These are phyloP conservation scores for Saccharomycopsis malanga DNA, from an alignment of 805 yeast genomes.

Conservation along the genomic window DNA sequence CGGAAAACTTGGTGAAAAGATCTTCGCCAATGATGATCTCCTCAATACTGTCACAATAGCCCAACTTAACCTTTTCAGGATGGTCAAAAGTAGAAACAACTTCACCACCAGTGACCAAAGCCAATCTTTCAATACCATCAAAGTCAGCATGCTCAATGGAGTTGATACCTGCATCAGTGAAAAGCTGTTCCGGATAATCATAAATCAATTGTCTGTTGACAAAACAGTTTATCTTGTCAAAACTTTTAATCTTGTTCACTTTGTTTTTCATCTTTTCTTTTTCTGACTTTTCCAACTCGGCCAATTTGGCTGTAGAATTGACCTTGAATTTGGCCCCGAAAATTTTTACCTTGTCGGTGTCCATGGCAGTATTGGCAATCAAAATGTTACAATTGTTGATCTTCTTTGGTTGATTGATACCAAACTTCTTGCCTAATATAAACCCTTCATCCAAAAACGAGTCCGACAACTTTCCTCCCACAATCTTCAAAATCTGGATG, in stretches of 20 bases:
- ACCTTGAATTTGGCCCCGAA: slow-evolving; percentile 98
- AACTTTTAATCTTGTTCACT: slow-evolving; percentile 82
- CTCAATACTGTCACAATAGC: slow-evolving; percentile 83
- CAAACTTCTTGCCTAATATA: slow-evolving; percentile 83
- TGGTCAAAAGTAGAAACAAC: slow-evolving; percentile 93
- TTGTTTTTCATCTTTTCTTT: slow-evolving; percentile 86
- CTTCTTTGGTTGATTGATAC: slow-evolving; percentile 86
- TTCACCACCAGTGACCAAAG: slow-evolving; percentile 96
- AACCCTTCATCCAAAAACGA: slow-evolving; percentile 96
- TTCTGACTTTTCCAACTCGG: slow-evolving; percentile 91
- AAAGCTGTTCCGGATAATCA: slow-evolving; percentile 95
- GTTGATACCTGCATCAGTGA: slow-evolving; percentile 79
- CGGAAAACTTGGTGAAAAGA: slow-evolving; percentile 84
- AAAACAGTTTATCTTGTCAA: slow-evolving; percentile 74
- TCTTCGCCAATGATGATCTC: slow-evolving; percentile 88
- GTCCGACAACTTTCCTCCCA: slow-evolving; percentile 88
- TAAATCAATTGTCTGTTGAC: slow-evolving; percentile 95
- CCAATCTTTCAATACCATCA: slow-evolving; percentile 94
- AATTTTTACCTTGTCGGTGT: slow-evolving; percentile 94
- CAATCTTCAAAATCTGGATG: slow-evolving; percentile 87
- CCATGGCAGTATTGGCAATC: slow-evolving; percentile 93
- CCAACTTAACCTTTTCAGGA: slow-evolving; percentile 80
- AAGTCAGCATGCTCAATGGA: slow-evolving; percentile 98
- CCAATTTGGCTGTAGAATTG: slow-evolving; percentile 88
- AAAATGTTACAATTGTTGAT: slow-evolving; percentile 78